phyloP scores from a whole-genome alignment of 805 yeast genomes.

The Myxozyma vanderwaltii region DNA sequence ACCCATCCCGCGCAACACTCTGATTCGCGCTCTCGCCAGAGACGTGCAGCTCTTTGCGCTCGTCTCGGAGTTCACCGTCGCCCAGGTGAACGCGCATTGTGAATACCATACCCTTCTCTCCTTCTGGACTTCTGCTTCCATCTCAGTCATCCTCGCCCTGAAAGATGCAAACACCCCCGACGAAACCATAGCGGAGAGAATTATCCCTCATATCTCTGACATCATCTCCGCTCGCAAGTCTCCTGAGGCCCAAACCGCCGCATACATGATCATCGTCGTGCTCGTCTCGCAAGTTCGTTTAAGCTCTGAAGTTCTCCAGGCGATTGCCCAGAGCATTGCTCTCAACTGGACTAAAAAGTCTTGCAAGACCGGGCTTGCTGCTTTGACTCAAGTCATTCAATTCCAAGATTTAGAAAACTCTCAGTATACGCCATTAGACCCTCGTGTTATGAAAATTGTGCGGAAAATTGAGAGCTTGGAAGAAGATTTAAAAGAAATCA shows the following conservation, averaged over 20 bases:
- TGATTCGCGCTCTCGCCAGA: slow-evolving; percentile 64
- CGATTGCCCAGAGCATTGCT: slow-evolving; percentile 62
- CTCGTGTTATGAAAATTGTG: slow-evolving; percentile 27
- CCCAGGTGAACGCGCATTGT: slow-evolving; percentile 54
- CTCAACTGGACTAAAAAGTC: slow-evolving; percentile 43
- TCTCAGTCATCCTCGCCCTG: slow-evolving; percentile 67
- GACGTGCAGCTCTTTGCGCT: slow-evolving; percentile 69
- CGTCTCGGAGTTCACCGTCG: slow-evolving; percentile 58
- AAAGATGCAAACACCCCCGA: slow-evolving; percentile 46
- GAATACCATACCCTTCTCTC: slow-evolving; percentile 71
- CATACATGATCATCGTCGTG: slow-evolving; percentile 80
- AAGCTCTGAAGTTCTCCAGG: slow-evolving; percentile 54
- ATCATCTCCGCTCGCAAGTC: slow-evolving; percentile 36
- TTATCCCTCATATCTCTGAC: slow-evolving; percentile 43
- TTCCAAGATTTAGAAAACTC: slow-evolving; percentile 29
- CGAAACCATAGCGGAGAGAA: slow-evolving; percentile 42
- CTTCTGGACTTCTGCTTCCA: slow-evolving; percentile 73
- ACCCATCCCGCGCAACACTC: slow-evolving; percentile 65
- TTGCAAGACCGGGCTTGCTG: slow-evolving; percentile 25
- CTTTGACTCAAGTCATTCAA: slow-evolving; percentile 28
- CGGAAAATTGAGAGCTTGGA: slow-evolving; percentile 34
- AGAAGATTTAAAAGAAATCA: slow-evolving; percentile 36
- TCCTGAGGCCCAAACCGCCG: slow-evolving; percentile 73
- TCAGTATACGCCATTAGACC: slow-evolving; percentile 30
- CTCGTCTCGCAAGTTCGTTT: slow-evolving; percentile 72